Evolutionary conservation across 2,329 filamentous ascomycete species (phyloP).

Genomic region (Phaeophleospora eucalypticola): DNA sequence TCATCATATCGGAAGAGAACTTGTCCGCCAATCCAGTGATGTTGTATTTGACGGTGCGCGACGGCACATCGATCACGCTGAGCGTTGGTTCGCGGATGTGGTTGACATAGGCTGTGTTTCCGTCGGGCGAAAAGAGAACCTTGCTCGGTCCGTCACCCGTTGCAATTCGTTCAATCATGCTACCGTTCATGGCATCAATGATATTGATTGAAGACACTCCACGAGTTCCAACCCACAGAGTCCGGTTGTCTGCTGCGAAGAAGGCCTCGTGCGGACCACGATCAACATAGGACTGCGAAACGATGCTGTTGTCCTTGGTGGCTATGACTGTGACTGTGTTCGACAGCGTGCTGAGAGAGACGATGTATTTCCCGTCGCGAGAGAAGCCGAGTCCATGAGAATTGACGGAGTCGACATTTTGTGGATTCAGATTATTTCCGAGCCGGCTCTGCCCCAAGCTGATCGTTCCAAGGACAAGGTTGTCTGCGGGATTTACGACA

Average conservation of each 20-base stretch:
- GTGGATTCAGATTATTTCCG: too few species aligned
- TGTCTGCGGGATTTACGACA: too few species aligned
- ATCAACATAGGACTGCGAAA: constrained; percentile 4
- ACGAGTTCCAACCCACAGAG: constrained; percentile 6
- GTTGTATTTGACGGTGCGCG: constrained; percentile 3
- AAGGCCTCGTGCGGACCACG: constrained; percentile 3
- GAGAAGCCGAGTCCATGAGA: too few species aligned
- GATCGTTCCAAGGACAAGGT: too few species aligned
- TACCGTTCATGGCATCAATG: constrained; percentile 6
- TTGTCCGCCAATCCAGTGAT: constrained; percentile 8
- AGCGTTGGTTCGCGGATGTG: constrained; percentile 7
- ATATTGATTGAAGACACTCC: constrained; percentile 4
- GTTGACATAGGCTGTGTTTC: constrained; percentile 8
- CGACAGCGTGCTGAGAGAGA: too few species aligned
- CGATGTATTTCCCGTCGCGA: too few species aligned
- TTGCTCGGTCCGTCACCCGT: constrained; percentile 9
- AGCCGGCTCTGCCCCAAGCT: too few species aligned
- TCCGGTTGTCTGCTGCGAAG: background rate
- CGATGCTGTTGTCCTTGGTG: too few species aligned
- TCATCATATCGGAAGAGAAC: constrained; percentile 10
- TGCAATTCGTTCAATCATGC: constrained; percentile 1
- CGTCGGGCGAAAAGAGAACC: constrained; percentile 6
- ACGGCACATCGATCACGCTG: constrained; percentile 6
- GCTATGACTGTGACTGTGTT: too few species aligned
- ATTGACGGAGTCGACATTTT: too few species aligned